Evolutionary conservation across 169 alveolate species (phyloP).

Genomic region (Cryptosporidium felis): DNA sequence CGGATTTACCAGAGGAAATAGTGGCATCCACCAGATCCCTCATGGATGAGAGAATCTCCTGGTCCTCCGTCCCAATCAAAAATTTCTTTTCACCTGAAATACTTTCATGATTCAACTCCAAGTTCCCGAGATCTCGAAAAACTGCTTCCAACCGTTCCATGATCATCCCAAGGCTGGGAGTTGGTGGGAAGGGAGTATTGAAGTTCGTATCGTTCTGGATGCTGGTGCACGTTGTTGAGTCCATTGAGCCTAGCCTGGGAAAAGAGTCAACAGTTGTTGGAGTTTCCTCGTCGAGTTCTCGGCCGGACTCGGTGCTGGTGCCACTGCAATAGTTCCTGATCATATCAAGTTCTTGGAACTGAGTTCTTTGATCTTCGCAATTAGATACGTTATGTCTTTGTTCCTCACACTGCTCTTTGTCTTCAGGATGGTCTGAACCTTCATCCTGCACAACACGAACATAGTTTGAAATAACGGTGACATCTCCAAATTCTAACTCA

Average conservation of each 20-base stretch:
- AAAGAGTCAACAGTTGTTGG: conserved; percentile 68
- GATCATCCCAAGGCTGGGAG: neutral
- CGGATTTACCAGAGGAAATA: too few species aligned
- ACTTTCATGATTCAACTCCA: neutral
- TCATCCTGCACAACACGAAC: too few species aligned
- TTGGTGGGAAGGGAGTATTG: neutral
- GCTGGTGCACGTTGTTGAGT: conserved; percentile 43
- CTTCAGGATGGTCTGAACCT: neutral
- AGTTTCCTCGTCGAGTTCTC: neutral
- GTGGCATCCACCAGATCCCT: neutral
- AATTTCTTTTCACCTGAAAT: too few species aligned
- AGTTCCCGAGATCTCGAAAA: neutral
- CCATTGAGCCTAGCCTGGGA: conserved; percentile 25
- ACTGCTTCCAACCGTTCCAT: neutral
- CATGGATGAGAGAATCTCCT: neutral
- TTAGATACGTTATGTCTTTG: neutral
- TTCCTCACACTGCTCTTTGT: neutral
- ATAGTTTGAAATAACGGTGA: too few species aligned
- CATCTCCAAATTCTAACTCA: neutral
- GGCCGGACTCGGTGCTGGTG: neutral
- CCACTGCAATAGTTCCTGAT: neutral
- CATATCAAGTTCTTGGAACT: neutral
- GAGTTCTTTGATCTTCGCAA: neutral
- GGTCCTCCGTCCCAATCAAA: neutral
- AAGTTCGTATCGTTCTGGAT: conserved; percentile 30